These are phyloP conservation scores for Excoecaria cochinchinensis DNA, from an alignment of 345 rosid genomes.

Conservation along the genomic window DNA sequence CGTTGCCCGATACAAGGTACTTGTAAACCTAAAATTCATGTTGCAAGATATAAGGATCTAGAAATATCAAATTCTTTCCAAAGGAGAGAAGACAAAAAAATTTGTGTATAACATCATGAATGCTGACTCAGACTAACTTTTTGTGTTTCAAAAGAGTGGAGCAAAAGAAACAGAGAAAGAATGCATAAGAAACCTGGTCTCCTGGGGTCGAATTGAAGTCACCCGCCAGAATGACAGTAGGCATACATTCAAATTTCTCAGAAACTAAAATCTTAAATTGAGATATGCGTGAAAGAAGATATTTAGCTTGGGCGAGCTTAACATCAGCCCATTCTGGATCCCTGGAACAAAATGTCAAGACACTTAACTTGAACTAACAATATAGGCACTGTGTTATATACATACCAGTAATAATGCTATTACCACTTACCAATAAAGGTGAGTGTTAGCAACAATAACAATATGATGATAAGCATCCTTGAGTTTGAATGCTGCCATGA, in stretches of 20 bases:
- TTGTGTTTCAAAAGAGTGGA: neutral
- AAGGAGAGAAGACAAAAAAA: neutral
- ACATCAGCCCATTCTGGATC: slow-evolving; percentile 92
- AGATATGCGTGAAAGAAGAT: slow-evolving; percentile 65
- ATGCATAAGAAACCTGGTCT: slow-evolving; percentile 53
- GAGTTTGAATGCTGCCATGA: slow-evolving; percentile 85
- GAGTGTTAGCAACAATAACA: slow-evolving; percentile 82
- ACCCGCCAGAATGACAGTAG: slow-evolving; percentile 68
- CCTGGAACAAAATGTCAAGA: slow-evolving; percentile 40
- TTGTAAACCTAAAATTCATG: slow-evolving; percentile 59
- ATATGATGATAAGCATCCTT: slow-evolving; percentile 51
- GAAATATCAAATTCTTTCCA: neutral
- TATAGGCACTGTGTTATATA: neutral
- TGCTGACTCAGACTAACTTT: neutral
- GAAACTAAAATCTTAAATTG: slow-evolving; percentile 56
- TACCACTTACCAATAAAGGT: slow-evolving; percentile 68
- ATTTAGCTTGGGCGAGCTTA: slow-evolving; percentile 93
- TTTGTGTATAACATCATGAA: too few species aligned
- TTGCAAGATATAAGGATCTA: neutral
- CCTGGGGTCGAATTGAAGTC: slow-evolving; percentile 94
- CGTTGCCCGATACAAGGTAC: slow-evolving; percentile 63
- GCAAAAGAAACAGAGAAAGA: neutral
- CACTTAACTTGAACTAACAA: slow-evolving; percentile 10
- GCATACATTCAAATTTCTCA: slow-evolving; percentile 54
- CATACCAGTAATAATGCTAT: neutral